Evolutionary conservation across 129 eudicot genomes (phyloP).

Genomic region (Chrysanthemum makinoi): DNA sequence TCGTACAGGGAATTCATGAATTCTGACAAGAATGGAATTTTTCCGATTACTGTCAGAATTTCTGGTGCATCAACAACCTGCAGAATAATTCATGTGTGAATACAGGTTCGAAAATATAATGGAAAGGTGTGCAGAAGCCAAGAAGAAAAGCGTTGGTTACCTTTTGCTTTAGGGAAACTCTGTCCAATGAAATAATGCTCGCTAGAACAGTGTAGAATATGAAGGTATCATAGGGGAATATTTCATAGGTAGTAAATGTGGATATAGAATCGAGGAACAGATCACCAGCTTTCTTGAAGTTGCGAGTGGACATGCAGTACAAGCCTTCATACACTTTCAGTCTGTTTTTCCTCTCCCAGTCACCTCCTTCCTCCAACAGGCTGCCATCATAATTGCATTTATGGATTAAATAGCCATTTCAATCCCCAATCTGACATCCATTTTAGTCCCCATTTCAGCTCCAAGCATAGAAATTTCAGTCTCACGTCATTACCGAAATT

Average conservation of each 20-base stretch:
- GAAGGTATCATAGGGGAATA: conserved; percentile 92
- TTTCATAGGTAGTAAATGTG: conserved; percentile 92
- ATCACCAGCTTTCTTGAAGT: conserved; percentile 90
- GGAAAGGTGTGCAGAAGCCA: not conserved
- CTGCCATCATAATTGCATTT: conserved; percentile 37
- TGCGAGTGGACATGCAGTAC: conserved; percentile 90
- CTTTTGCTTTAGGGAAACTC: conserved; percentile 95
- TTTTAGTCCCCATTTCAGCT: no score
- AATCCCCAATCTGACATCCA: no score
- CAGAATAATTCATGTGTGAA: not conserved
- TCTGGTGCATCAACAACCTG: conserved; percentile 86
- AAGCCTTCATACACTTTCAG: conserved; percentile 95
- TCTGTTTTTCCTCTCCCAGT: conserved; percentile 98
- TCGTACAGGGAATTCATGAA: conserved; percentile 70
- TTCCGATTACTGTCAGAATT: conserved; percentile 71
- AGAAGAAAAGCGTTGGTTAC: conserved; percentile 24
- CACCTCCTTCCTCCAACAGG: conserved; percentile 97
- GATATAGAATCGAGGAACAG: conserved; percentile 92
- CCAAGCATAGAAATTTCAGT: no score
- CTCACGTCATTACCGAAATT: no score
- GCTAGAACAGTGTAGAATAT: conserved; percentile 90
- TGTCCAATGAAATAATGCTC: conserved; percentile 84
- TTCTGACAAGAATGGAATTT: conserved; percentile 64
- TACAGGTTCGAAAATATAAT: not conserved
- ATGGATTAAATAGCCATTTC: no score